Conservation (phyloP, 192 early-diverging fungal genomes). For the Radiomyces spectabilis region DNA sequence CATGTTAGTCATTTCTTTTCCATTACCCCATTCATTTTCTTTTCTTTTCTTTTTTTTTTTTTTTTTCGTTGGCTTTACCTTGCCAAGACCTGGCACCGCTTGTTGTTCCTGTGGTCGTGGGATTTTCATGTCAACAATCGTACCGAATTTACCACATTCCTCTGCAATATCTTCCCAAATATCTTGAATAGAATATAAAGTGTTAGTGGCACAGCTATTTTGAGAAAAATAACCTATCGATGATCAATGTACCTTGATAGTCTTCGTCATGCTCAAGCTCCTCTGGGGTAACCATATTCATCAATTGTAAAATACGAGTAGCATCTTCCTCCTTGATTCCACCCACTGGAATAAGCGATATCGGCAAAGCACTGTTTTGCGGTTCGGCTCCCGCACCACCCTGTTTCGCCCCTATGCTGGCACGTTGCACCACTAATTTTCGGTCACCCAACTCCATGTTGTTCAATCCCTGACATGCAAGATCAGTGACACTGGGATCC, state of each 20-base stretch:
- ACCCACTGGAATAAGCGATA: too few species aligned
- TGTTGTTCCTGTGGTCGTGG: conserved; percentile 62
- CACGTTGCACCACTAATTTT: conserved; percentile 90
- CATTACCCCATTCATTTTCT: too few species aligned
- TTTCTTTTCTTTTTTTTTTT: too few species aligned
- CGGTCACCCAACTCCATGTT: conserved; percentile 93
- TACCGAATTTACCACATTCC: conserved; percentile 84
- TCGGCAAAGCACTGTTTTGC: not conserved
- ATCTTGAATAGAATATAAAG: conserved; percentile 48
- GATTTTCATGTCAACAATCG: conserved; percentile 72
- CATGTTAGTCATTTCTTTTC: not conserved
- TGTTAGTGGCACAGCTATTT: too few species aligned
- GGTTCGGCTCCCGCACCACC: conserved; percentile 9
- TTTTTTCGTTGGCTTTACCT: conserved; percentile 45
- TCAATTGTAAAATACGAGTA: conserved; percentile 75
- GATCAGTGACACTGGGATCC: conserved; percentile 84
- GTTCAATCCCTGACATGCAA: conserved; percentile 92
- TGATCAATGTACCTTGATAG: conserved; percentile 83
- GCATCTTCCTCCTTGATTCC: conserved; percentile 55
- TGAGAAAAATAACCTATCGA: too few species aligned
- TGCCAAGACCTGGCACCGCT: conserved; percentile 69
- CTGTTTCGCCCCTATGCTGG: conserved; percentile 73
- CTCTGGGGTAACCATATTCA: conserved; percentile 92
- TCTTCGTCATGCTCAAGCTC: conserved; percentile 83
- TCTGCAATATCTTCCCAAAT: conserved; percentile 87